Base-by-base conservation (phyloP, 176 grass and related monocot species). In the Musa troglodytarum region DNA sequence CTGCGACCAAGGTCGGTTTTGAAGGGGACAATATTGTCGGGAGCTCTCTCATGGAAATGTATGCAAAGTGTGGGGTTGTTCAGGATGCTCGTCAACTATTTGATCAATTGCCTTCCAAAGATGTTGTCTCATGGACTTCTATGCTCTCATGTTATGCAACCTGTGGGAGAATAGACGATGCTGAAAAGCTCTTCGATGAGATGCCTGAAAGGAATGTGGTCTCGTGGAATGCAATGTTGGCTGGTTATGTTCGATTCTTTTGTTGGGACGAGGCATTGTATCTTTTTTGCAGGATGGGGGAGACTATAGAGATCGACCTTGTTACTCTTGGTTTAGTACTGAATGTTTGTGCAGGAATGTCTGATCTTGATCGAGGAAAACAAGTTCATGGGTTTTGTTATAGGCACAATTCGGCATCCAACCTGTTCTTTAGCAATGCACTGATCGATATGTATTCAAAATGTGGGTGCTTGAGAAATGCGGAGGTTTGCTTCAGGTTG, bases 191-290 rank as follows among this genome's bases (percentile, higher is more conserved):
- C n/a, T 94, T 92, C 17, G 61, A 89, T 50, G 62, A 82, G 24
- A 99, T 99, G 91, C 69, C 87, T 78, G 78, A 89, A 6, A 82
- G 64, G 49, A 99, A 92, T 79, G 73, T 94, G 1, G 86, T 99
- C 43, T 92, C 86, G 8, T 99, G 95, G 91, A 99, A 99, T 78
- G 84, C 95, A 63, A 89, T 99, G 90, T 80, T 99, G 64, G 88
- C 62, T 12, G 86, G 86, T 19, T 92, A 92, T 75, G 51, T 86
- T 49, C 90, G 74, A 50, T 88, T 72, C 24, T 78, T 64, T 76
- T 74, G 81, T 81, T 84, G 88, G 84, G 88, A 81, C 74, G 86
- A 83, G 78, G 86, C 88, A 72, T 86, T 94, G 72, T 63, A 77
- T 81, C 89, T 99, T 23, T 92, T 99, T 74, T 79, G 80, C 57